Evolutionary conservation across 345 rosid species (phyloP), one percentile per base, ranked within the genome.

Genomic region (Gossypioides kirkii): DNA sequence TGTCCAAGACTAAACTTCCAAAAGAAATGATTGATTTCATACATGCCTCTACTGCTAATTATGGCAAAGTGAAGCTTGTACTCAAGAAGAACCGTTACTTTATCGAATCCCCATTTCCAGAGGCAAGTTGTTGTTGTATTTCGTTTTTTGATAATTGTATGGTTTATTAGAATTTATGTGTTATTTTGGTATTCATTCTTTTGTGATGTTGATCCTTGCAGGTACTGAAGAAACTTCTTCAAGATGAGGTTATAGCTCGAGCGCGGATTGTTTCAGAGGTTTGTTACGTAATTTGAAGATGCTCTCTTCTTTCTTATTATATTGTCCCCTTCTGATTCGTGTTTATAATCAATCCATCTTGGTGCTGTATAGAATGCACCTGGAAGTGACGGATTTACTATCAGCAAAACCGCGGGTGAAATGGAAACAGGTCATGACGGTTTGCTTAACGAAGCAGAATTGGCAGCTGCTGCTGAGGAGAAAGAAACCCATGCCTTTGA

Each of bases 61-160:
- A 95, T 58, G 99, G 99, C 11, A 95, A 92, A 89, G 99, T 92
- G 73, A 95, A 95, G 85, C 94, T 95, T 4, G 98, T 95, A 38
- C 89, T 95, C 72, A 95, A 92, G 86, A 92, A 91, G 87, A 95
- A 95, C 70, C 82, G 89, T 2, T 95, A 92, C 81, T 81, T 91
- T 50, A 80, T 95, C 23, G 99, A 95, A 70, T 95, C 97, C 8
- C 98, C 99, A 42, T 95, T 88, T 75, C 91, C 97, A 0, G 98
- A 95, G 82, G 98, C 80, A 85, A 80, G 84, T 76, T 82, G 16
- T 16, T 63, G 55, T 32, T 32, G 38, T 5, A 32, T 32, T 32
- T 32, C 38, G 0, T 32, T 63, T 28, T 76, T 67, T 69, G n/a
- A 53, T 78, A 36, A 50, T 45, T 8, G 42, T 20, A 58, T 4